Evolutionary conservation across 257 asterid genomes (phyloP), one percentile per base, ranked within the genome.

Genomic region (Solanum etuberosum): DNA sequence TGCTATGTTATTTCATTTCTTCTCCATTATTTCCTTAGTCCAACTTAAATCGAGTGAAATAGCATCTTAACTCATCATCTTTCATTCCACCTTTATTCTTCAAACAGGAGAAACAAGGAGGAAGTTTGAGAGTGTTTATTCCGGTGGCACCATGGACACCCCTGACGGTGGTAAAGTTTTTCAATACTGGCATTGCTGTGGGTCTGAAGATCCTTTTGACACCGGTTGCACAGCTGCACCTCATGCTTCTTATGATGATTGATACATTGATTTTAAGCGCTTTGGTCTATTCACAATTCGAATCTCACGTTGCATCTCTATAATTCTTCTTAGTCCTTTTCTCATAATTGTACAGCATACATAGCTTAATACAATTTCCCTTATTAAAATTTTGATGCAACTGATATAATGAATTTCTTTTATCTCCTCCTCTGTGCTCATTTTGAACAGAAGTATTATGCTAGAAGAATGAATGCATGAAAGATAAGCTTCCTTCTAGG

Each of bases 161-260:
- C 97, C 99, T 2, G 95, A 90, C 71, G 90, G 96, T 3, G 99
- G 99, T 87, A 93, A 92, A 89, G 95, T 97, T 42, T 87, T 89
- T 9, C 96, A 97, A 37, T 97, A 97, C 87, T 97, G 99, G 99
- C 99, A 97, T 90, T 97, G 99, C 86, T 97, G 99, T 92, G 99
- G 98, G 3, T 94, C 97, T 40, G 99, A 97, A 88, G 98, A 97
- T 89, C 97, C 97, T 42, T 95, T 94, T 86, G 93, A 93, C 88
- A 90, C 92, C 38, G 99, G 98, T 61, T 97, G 98, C 87, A 95
- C 98, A 21, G 95, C 98, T 34, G 91, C 98, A 25, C 98, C 98
- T 86, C 99, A 97, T 89, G 89, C 92, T 87, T 94, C 98, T 18
- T 97, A 97, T 46, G 99, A 97, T 77, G 99, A 97, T 83, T 97